Evolutionary conservation across 441 rosid species (phyloP).

Genomic region (Bruguiera hainesii): DNA sequence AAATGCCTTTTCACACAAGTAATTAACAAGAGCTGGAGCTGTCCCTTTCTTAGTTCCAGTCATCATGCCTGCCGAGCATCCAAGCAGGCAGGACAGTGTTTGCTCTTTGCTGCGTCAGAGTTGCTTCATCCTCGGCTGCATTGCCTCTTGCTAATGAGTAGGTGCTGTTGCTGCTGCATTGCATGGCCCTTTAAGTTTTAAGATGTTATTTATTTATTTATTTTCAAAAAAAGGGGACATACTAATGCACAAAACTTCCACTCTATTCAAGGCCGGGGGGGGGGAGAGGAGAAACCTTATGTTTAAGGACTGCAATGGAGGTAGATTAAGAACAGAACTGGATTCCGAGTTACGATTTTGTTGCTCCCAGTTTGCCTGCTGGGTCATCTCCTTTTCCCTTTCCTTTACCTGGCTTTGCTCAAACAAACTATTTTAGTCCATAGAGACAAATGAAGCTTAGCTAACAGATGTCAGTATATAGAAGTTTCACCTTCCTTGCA

Average conservation of each 20-base stretch:
- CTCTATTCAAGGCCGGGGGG: too few relatives aligned
- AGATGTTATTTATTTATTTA: too few relatives aligned
- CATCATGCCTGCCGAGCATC: conserved; percentile 40
- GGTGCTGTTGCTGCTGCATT: conserved; percentile 18
- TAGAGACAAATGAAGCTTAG: too few relatives aligned
- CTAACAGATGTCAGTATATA: not conserved
- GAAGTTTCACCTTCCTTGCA: conserved; percentile 50
- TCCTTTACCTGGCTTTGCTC: conserved; percentile 53
- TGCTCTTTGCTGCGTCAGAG: conserved; percentile 13
- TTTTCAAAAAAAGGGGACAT: too few relatives aligned
- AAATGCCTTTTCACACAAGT: too few relatives aligned
- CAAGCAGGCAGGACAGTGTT: conserved; percentile 44
- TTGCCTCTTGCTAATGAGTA: conserved; percentile 3
- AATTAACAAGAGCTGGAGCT: too few relatives aligned
- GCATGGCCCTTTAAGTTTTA: too few relatives aligned
- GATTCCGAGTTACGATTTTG: conserved; percentile 31
- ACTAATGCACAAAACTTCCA: too few relatives aligned
- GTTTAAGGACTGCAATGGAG: conserved; percentile 30
- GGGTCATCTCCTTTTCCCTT: conserved; percentile 46
- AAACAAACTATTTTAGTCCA: not conserved
- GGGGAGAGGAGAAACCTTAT: conserved; percentile 26
- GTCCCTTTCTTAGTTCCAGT: not conserved
- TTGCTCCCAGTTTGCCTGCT: conserved; percentile 34
- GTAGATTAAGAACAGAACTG: conserved; percentile 36
- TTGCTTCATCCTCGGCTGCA: conserved; percentile 28